Percentiles rank a stretch among this genome's conserved stretches.
phyloP scores from a whole-genome alignment of 108 stramenopile species.

The Cyclostephanos tholiformis region DNA sequence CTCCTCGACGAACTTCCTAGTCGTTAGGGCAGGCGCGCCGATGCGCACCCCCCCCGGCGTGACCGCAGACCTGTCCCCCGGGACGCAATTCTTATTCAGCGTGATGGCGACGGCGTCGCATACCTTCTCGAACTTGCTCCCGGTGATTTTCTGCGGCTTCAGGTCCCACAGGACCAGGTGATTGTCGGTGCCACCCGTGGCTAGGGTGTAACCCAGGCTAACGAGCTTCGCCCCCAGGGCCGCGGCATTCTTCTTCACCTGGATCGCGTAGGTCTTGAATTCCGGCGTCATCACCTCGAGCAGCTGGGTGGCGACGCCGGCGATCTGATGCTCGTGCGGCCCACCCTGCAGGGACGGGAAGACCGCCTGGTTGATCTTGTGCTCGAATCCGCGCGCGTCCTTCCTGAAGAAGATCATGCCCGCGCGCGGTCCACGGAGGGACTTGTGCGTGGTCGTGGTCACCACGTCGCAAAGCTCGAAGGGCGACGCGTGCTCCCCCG shows the following conservation, averaged over 20 bases:
- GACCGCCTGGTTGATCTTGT: constrained; percentile 96
- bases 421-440: constrained; percentile 98
- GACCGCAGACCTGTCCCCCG: constrained; percentile 97
- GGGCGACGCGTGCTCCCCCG: constrained; percentile 89
- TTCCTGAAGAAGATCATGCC: constrained; percentile 99
- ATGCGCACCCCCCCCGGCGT: constrained; percentile 99
- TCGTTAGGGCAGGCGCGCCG: constrained; percentile 94
- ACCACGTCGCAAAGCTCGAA: constrained; percentile 98
- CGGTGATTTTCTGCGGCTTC: constrained; percentile 93
- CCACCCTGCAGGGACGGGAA: constrained; percentile 99
- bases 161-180: constrained; percentile 99
- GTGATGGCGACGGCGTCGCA: constrained; percentile 98
- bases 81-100: constrained; percentile 99
- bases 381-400: constrained; percentile 97
- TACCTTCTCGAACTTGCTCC: constrained; percentile 98
- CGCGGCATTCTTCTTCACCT: constrained; percentile 93
- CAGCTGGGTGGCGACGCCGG: constrained; percentile 98
- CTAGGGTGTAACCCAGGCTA: constrained; percentile 91
- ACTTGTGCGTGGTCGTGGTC: constrained; percentile 99
- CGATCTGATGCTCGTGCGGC: constrained; percentile 99
- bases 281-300: constrained; percentile 95
- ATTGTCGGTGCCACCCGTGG: constrained; percentile 99
- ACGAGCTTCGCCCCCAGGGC: constrained; percentile 89
- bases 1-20: constrained; percentile 88
- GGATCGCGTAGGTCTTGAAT: constrained; percentile 94